Conservation (phyloP, 179 eudicot genomes). For the Patellifolia procumbens region DNA sequence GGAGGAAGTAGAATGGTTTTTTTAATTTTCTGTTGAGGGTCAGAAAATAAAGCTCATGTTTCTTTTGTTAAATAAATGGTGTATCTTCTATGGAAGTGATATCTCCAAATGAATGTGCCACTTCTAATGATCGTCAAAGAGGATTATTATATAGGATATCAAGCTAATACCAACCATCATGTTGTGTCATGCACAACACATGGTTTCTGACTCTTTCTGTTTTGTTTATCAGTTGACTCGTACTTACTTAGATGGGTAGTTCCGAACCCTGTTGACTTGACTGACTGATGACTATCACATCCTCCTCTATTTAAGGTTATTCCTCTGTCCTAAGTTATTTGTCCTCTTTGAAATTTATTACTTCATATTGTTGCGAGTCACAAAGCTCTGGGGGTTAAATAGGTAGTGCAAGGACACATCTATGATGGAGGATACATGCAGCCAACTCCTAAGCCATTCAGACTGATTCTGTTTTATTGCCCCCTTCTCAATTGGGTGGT, state of each 20-base stretch:
- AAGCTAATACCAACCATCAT: background rate
- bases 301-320: background rate
- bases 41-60: too few relatives aligned
- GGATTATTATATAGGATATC: background rate
- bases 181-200: background rate
- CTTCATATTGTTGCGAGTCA: background rate
- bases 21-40: background rate
- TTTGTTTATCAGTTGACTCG: background rate
- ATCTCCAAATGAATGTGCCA: background rate
- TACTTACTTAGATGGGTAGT: background rate
- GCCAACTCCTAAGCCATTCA: background rate
- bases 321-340: background rate
- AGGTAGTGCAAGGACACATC: background rate
- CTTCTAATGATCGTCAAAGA: background rate
- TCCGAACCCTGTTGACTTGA: background rate
- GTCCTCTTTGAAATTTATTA: background rate
- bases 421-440: background rate
- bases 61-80: background rate
- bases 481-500: too few relatives aligned
- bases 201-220: background rate
- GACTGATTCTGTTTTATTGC: too few relatives aligned
- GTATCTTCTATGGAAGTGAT: background rate
- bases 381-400: background rate
- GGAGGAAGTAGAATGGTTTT: background rate
- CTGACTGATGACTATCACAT: background rate